A percentile compares a stretch with the other conserved stretches of the same genome.
These are phyloP conservation scores for Phlegmacium glaucopus DNA, from an alignment of 768 basidiomycete species.

Conservation along the genomic window DNA sequence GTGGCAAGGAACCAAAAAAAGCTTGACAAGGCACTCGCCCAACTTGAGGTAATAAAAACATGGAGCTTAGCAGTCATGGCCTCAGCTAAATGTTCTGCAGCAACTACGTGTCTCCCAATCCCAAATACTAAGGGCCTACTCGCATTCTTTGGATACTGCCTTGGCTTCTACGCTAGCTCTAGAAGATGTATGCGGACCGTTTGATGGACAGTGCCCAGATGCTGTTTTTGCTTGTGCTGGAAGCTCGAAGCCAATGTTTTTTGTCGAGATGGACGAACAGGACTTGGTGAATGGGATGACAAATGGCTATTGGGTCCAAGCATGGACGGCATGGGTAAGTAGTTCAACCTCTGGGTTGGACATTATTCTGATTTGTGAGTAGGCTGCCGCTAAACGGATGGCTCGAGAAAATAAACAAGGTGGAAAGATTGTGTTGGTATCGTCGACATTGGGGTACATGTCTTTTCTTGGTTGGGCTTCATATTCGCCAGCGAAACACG, in stretches of 20 bases:
- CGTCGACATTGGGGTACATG: constrained; percentile 73
- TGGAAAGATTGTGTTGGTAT: constrained; percentile 74
- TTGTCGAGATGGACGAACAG: constrained; percentile 63
- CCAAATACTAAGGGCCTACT: constrained; percentile 65
- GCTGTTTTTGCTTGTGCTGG: constrained; percentile 83
- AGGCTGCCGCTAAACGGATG: constrained; percentile 68
- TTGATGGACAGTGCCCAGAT: constrained; percentile 63
- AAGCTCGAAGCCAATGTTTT: constrained; percentile 63
- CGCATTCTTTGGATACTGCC: constrained; percentile 58
- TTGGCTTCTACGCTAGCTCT: constrained; percentile 58
- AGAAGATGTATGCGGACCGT: constrained; percentile 50
- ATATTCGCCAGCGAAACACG: constrained; percentile 85
- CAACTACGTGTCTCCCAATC: constrained; percentile 45
- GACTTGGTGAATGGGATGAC: constrained; percentile 49
- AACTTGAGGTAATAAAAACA: constrained; percentile 60
- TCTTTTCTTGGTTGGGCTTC: constrained; percentile 74
- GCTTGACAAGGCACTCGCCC: constrained; percentile 54
- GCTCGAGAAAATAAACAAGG: constrained; percentile 55
- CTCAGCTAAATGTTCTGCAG: constrained; percentile 28
- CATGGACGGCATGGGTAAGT: constrained; percentile 54
- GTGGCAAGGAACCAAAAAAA: constrained; percentile 72
- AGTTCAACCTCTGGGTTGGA: not conserved
- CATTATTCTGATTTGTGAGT: not conserved
- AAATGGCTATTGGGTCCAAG: constrained; percentile 47
- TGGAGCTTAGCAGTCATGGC: too few species aligned